Percentiles rank a stretch among this genome's conserved stretches.
phyloP scores from a whole-genome alignment of 352 stramenopile species.

The Saprolegnia parasitica region DNA sequence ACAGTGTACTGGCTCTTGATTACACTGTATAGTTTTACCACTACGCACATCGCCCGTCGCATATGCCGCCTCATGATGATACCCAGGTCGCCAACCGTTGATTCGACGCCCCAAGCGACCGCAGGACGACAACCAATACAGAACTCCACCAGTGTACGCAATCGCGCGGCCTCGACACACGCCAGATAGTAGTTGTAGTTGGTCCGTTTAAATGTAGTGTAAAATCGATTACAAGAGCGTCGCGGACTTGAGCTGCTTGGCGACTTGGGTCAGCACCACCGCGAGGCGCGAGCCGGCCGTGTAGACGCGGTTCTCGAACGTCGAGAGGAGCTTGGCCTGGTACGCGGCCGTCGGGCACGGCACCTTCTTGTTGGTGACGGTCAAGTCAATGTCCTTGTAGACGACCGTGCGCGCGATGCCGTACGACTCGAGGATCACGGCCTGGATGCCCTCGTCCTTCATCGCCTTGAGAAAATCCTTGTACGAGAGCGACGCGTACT shows the following conservation, averaged over 20 bases:
- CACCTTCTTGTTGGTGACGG: conserved; percentile 32
- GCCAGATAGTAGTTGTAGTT: too few relatives aligned
- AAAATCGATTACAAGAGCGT: too few relatives aligned
- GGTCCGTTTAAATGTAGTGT: too few relatives aligned
- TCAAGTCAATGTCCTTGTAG: conserved; percentile 42
- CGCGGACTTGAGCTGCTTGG: not conserved
- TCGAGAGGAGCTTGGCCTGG: conserved; percentile 33
- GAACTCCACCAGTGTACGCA: too few relatives aligned
- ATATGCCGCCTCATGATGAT: too few relatives aligned
- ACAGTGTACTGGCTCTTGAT: too few relatives aligned
- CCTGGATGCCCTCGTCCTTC: conserved; percentile 34
- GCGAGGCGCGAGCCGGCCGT: conserved; percentile 48
- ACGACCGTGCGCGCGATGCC: conserved; percentile 38
- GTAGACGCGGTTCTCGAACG: conserved; percentile 49
- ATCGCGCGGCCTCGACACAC: too few relatives aligned
- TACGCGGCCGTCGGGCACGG: conserved; percentile 42
- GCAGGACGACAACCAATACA: too few relatives aligned
- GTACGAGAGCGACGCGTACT: conserved; percentile 42
- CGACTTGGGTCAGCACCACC: conserved; percentile 33
- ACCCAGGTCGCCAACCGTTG: too few relatives aligned
- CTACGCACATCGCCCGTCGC: too few relatives aligned
- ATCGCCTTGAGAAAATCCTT: conserved; percentile 33
- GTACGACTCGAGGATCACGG: conserved; percentile 45
- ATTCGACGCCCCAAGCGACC: too few relatives aligned
- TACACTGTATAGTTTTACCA: too few relatives aligned